Evolutionary conservation across 768 basidiomycete species (phyloP), one percentile per base, ranked within the genome.

Genomic region (Daedalea quercina): DNA sequence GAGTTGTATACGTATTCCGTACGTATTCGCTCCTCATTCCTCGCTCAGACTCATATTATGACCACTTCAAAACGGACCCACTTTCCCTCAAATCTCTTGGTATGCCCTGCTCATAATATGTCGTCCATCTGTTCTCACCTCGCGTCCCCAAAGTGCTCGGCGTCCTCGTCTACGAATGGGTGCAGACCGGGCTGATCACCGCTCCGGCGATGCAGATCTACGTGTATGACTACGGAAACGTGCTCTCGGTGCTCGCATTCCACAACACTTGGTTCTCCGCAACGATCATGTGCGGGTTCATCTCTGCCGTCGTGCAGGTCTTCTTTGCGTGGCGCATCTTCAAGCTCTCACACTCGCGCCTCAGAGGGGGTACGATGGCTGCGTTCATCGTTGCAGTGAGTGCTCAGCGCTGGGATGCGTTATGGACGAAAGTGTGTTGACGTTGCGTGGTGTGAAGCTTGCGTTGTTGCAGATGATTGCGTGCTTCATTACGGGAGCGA

Each of bases 241-340:
- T 24, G 3, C 17, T 12, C 11, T 11, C n/a, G n/a, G 15, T 54
- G 25, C 25, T 37, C 28, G 13, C 47, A n/a, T 43, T 47, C 20
- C 48, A 54, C 43, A 50, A 50, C 24, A 37, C 26, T 3, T 54
- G 51, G 46, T 53, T 53, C 44, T 15, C 33, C 41, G 40, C 44
- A 22, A 43, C 40, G 8, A 44, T 56, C 41, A 52, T 47, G 41
- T 20, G 33, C 47, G 52, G 48, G 13, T 19, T 47, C 19, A 40
- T 54, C 20, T 26, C 53, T 1, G 48, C 19, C 7, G 28, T 37
- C 19, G 53, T 54, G 44, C 56, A 57, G 42, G 26, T 24, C 8
- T 54, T 46, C 51, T 57, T 46, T 23, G 49, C 53, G 24, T 54
- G 50, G 49, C 53, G 53, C 17, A 41, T 57, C 53, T 54, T 35